phyloP scores from a whole-genome alignment of 2,329 filamentous ascomycete genomes.

The Trichoderma sp. region DNA sequence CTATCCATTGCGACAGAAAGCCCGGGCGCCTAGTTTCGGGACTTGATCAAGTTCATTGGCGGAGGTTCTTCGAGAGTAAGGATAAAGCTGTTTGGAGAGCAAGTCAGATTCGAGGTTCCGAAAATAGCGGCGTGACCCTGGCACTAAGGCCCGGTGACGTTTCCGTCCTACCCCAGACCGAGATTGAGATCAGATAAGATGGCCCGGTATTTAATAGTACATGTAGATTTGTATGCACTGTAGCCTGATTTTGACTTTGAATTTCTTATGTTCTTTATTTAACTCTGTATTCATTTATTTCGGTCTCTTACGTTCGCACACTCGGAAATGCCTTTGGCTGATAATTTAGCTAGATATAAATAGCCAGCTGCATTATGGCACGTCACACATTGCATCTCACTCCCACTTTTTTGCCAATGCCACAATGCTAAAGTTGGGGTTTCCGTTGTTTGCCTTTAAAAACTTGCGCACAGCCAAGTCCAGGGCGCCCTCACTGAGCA shows the following conservation, averaged over 20 bases:
- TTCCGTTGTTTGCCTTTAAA: constrained; percentile 44
- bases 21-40: not conserved
- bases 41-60: constrained; percentile 6
- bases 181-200: constrained; percentile 20
- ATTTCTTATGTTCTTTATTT: not conserved
- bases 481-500: constrained; percentile 69
- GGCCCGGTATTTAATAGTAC: not conserved
- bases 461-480: constrained; percentile 58
- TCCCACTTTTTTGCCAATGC: constrained; percentile 39
- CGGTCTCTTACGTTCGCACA: not conserved
- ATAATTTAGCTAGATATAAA: not conserved
- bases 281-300: not conserved
- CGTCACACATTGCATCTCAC: not conserved
- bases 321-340: not conserved
- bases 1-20: constrained; percentile 40
- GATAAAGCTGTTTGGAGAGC: not conserved
- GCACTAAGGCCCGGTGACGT: constrained; percentile 17
- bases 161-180: constrained; percentile 9
- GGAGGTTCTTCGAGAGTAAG: not conserved
- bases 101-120: not conserved
- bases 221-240: not conserved
- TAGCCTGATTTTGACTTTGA: not conserved
- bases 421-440: constrained; percentile 47
- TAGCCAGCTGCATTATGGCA: not conserved
- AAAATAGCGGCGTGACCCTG: constrained; percentile 26